phyloP scores from a whole-genome alignment of 306 rosid species.

The Glycine soja region DNA sequence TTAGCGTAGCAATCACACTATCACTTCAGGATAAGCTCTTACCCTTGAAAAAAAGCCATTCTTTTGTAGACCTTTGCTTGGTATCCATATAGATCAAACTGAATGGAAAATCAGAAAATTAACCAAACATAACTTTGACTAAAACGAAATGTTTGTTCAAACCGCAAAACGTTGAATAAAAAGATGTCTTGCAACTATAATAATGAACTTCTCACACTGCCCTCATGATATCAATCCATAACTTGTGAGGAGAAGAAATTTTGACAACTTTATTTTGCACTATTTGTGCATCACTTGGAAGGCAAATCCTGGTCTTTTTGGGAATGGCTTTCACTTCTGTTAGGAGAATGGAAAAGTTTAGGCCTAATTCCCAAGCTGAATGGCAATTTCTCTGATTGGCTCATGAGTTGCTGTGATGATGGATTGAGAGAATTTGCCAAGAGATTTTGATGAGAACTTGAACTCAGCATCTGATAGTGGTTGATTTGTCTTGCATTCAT shows the following conservation, averaged over 20 bases:
- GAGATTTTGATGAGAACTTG: conserved; percentile 39
- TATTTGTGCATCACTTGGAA: conserved; percentile 51
- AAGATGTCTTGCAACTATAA: conserved; percentile 24
- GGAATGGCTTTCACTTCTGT: conserved; percentile 53
- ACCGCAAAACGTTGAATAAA: conserved; percentile 23
- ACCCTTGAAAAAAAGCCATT: not conserved
- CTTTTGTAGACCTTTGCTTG: not conserved
- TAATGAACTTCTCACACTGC: not conserved
- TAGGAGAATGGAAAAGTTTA: conserved; percentile 49
- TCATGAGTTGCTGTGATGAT: conserved; percentile 50
- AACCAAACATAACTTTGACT: conserved; percentile 19
- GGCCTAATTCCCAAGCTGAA: conserved; percentile 55
- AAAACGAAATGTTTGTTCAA: conserved; percentile 37
- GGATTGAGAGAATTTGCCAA: conserved; percentile 21
- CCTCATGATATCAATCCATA: conserved; percentile 13
- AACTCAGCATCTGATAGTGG: conserved; percentile 61
- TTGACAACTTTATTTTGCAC: conserved; percentile 4
- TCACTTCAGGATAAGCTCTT: conserved; percentile 8
- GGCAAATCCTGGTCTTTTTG: conserved; percentile 54
- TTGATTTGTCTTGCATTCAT: conserved; percentile 62
- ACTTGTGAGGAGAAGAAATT: conserved; percentile 1
- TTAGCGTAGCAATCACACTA: not conserved
- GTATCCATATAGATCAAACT: no score
- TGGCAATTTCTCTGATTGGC: conserved; percentile 51
- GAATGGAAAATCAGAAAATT: conserved; percentile 7